Conservation (phyloP, 2,329 filamentous ascomycete species). For the Berkeleyomyces rouxiae region DNA sequence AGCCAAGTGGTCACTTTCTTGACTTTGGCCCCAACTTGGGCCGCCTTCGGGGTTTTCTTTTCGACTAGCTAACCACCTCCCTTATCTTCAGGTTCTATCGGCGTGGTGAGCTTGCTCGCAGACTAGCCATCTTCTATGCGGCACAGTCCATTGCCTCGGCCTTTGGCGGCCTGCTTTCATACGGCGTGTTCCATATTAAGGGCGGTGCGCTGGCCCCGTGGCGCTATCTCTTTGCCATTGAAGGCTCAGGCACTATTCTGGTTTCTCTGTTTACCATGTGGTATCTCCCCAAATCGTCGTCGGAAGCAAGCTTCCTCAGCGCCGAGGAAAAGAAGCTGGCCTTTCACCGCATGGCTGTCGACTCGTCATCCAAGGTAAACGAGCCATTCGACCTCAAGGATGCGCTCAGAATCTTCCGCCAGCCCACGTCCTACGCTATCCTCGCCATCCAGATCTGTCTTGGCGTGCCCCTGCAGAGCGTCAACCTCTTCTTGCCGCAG, state of each 20-base stretch:
- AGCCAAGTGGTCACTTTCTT: background rate
- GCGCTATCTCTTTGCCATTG: conserved; percentile 39
- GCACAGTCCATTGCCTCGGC: conserved; percentile 55
- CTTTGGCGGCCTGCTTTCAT: conserved; percentile 32
- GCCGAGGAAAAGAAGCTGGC: conserved; percentile 51
- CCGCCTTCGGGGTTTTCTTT: no score
- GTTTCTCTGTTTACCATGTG: conserved; percentile 49
- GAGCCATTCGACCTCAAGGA: conserved; percentile 36
- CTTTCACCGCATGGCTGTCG: conserved; percentile 57
- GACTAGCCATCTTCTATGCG: conserved; percentile 53
- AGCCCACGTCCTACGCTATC: conserved; percentile 32
- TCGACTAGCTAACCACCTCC: background rate
- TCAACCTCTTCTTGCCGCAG: conserved; percentile 37
- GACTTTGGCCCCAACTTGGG: no score
- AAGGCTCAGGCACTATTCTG: conserved; percentile 38
- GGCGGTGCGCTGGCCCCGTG: conserved; percentile 24
- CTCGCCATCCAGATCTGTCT: conserved; percentile 40
- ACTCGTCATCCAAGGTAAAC: conserved; percentile 47
- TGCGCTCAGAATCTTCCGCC: conserved; percentile 33
- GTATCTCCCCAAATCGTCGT: conserved; percentile 49
- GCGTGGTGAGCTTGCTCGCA: conserved; percentile 28
- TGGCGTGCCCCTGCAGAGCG: conserved; percentile 41
- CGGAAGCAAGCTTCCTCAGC: conserved; percentile 47
- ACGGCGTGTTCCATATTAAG: conserved; percentile 32
- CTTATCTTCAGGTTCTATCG: conserved; percentile 28